These are phyloP conservation scores for Phylloporus rhodoxanthus DNA, from an alignment of 768 basidiomycete genomes.

Conservation along the genomic window DNA sequence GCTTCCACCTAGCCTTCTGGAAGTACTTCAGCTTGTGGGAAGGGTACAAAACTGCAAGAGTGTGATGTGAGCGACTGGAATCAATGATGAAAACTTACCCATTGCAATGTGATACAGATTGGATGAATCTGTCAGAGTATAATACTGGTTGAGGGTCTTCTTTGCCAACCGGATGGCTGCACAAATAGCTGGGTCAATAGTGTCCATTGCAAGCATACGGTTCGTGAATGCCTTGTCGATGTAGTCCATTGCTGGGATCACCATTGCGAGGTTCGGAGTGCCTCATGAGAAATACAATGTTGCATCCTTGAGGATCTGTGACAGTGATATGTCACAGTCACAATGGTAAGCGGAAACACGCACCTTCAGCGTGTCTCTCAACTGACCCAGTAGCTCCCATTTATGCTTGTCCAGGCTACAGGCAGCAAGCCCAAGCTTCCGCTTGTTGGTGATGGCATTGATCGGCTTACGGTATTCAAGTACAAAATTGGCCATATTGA, in stretches of 20 bases:
- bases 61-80: not conserved
- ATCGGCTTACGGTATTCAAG: not conserved
- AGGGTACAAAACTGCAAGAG: not conserved
- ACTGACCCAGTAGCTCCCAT: too few relatives aligned
- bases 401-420: too few relatives aligned
- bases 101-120: not conserved
- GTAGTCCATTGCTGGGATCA: not conserved
- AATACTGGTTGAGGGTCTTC: not conserved
- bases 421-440: too few relatives aligned
- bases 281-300: not conserved
- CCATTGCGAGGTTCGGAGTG: not conserved
- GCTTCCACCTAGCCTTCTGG: not conserved
- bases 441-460: too few relatives aligned
- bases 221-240: not conserved
- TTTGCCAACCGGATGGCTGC: not conserved
- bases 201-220: not conserved
- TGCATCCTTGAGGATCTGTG: too few relatives aligned
- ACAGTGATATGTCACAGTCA: too few relatives aligned
- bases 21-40: not conserved
- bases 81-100: not conserved
- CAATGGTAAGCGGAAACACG: too few relatives aligned
- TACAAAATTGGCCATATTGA: conserved; percentile 10
- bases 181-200: not conserved
- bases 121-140: not conserved
- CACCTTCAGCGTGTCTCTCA: too few relatives aligned